Evolutionary conservation across 768 basidiomycete species (phyloP).

Genomic region (Suillus ampliporus): DNA sequence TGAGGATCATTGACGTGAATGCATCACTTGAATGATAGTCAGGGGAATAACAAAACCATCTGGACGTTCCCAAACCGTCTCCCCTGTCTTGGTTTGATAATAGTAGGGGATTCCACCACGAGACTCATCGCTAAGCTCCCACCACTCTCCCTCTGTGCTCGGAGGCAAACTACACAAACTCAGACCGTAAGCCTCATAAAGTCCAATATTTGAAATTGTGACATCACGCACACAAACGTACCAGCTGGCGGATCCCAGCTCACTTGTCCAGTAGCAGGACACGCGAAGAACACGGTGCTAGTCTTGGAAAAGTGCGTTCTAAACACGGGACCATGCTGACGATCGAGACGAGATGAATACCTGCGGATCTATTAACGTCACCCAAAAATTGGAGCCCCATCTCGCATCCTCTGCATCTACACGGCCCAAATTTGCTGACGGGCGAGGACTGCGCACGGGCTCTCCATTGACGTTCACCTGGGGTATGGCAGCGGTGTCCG

Average conservation of each 20-base stretch:
- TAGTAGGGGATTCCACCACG: conserved; percentile 89
- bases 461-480: conserved; percentile 44
- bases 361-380: conserved; percentile 90
- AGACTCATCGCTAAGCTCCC: conserved; percentile 89
- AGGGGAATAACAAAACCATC: conserved; percentile 90
- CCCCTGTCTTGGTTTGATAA: conserved; percentile 90
- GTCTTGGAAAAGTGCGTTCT: conserved; percentile 40
- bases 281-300: conserved; percentile 84
- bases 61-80: conserved; percentile 94
- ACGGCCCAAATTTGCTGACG: conserved; percentile 28
- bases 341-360: conserved; percentile 44
- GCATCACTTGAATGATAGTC: conserved; percentile 78
- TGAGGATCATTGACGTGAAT: background rate
- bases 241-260: conserved; percentile 94
- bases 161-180: conserved; percentile 69
- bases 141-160: conserved; percentile 89
- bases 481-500: conserved; percentile 30
- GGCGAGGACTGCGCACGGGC: conserved; percentile 37
- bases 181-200: conserved; percentile 17
- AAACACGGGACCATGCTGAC: conserved; percentile 18
- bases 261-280: conserved; percentile 89
- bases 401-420: conserved; percentile 49
- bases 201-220: conserved; percentile 24
- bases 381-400: conserved; percentile 95
- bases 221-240: conserved; percentile 74